A percentile compares a stretch with the other conserved stretches of the same genome.
Evolutionary conservation across 2,329 filamentous ascomycete species (phyloP).

Genomic region (Colletotrichum paranaense): DNA sequence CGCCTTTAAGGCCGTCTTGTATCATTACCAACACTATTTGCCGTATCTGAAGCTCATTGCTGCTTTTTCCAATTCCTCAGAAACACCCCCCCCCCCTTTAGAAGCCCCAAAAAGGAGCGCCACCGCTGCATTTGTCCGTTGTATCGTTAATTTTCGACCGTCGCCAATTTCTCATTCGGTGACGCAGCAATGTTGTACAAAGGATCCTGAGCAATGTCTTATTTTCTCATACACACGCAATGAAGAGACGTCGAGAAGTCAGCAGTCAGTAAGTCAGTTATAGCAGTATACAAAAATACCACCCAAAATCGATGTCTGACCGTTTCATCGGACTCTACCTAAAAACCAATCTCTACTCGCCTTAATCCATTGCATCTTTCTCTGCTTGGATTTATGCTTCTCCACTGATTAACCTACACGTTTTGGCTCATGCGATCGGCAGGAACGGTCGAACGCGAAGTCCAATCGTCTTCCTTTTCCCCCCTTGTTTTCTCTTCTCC

Average conservation of each 20-base stretch:
- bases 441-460: background rate
- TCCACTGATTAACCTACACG: slow-evolving; percentile 21
- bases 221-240: background rate
- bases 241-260: background rate
- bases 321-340: background rate
- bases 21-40: background rate
- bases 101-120: background rate
- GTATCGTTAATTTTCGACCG: background rate
- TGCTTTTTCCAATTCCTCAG: background rate
- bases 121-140: background rate
- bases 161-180: background rate
- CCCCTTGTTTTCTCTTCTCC: background rate
- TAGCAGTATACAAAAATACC: background rate
- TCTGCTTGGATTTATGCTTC: background rate
- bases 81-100: background rate
- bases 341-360: background rate
- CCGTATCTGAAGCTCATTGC: background rate
- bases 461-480: background rate
- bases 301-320: background rate
- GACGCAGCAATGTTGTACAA: background rate
- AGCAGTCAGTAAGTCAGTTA: background rate
- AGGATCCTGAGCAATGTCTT: background rate
- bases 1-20: slow-evolving; percentile 41
- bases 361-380: too few species aligned
- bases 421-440: slow-evolving; percentile 21